phyloP scores from a whole-genome alignment of 345 rosid species.

The Laguncularia racemosa region DNA sequence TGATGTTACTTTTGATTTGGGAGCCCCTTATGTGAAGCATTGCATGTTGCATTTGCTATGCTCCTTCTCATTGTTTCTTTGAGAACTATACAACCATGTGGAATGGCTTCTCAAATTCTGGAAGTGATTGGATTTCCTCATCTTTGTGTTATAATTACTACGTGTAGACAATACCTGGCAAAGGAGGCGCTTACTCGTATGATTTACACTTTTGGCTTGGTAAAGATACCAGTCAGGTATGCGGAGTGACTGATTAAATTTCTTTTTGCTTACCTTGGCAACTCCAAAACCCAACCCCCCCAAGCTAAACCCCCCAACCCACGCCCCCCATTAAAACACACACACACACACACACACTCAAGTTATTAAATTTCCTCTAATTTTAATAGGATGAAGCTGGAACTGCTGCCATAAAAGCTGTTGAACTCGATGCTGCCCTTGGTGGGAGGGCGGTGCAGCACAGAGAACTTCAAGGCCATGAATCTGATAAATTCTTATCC shows the following conservation, averaged over 20 bases:
- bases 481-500: slow-evolving; percentile 93
- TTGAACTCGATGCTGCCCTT: slow-evolving; percentile 89
- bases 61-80: too few relatives aligned
- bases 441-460: slow-evolving; percentile 99
- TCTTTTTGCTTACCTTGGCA: slow-evolving; percentile 1
- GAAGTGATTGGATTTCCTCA: not conserved
- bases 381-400: slow-evolving; percentile 90
- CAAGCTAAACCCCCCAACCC: too few relatives aligned
- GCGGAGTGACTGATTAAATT: slow-evolving; percentile 6
- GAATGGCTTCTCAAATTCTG: too few relatives aligned
- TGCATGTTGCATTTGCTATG: too few relatives aligned
- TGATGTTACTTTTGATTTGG: too few relatives aligned
- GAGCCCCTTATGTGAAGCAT: too few relatives aligned
- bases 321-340: too few relatives aligned
- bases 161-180: slow-evolving; percentile 68
- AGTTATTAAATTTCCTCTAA: slow-evolving; percentile 10
- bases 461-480: slow-evolving; percentile 96
- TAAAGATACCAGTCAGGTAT: slow-evolving; percentile 93
- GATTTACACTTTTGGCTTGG: slow-evolving; percentile 99
- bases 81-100: too few relatives aligned
- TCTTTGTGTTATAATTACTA: not conserved
- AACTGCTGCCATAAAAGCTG: slow-evolving; percentile 93
- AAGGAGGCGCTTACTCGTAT: slow-evolving; percentile 73
- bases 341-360: too few relatives aligned
- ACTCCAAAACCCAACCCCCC: too few relatives aligned